These are phyloP conservation scores for Macrolepiota albuminosa DNA, from an alignment of 768 basidiomycete genomes.

Conservation along the genomic window DNA sequence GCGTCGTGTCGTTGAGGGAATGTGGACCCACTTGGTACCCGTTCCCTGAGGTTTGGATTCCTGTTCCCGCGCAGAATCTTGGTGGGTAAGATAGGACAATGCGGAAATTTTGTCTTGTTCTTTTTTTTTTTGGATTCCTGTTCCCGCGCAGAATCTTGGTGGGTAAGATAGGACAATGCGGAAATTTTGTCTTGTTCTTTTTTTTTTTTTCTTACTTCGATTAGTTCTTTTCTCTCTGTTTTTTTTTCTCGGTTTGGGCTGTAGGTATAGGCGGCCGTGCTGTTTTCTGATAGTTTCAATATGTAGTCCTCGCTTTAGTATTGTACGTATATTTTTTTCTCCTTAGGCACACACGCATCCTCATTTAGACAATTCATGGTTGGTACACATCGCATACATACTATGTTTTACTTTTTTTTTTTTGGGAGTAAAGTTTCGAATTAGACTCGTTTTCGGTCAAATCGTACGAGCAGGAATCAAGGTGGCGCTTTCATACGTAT, in stretches of 20 bases:
- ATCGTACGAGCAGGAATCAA: no score
- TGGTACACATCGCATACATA: background rate
- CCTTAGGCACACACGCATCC: no score
- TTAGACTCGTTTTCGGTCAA: no score
- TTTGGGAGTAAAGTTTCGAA: background rate
- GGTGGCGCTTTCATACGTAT: no score
- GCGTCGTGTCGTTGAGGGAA: slow-evolving; percentile 22
- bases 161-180: background rate
- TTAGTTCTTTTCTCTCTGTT: background rate
- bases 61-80: slow-evolving; percentile 5
- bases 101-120: no score
- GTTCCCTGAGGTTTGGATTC: slow-evolving; percentile 37
- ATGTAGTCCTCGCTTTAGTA: background rate
- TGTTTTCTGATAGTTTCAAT: background rate
- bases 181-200: background rate
- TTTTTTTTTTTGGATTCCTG: slow-evolving; percentile 25
- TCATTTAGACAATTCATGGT: background rate
- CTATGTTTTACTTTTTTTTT: background rate
- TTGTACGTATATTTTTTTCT: background rate
- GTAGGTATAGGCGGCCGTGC: background rate
- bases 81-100: background rate
- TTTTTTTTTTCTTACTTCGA: background rate
- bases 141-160: background rate
- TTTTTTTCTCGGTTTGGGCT: background rate
- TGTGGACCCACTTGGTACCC: slow-evolving; percentile 32